A percentile compares a stretch with the other conserved stretches of the same genome.
These are phyloP conservation scores for Hymenoscyphus repandus DNA, from an alignment of 2,329 filamentous ascomycete genomes.

Conservation along the genomic window DNA sequence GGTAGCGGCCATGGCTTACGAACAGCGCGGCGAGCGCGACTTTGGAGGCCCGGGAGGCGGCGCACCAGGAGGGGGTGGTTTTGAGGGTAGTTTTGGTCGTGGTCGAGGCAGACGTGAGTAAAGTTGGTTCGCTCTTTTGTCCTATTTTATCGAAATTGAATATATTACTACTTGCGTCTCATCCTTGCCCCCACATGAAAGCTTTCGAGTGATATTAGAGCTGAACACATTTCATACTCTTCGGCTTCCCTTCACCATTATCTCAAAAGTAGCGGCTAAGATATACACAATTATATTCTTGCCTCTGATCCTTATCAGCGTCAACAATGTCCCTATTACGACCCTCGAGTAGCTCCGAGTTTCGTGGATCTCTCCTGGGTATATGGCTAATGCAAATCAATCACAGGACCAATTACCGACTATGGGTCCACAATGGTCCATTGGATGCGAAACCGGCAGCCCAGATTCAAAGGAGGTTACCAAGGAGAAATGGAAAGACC, in stretches of 20 bases:
- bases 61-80: slow-evolving; percentile 15
- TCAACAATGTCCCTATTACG: no score
- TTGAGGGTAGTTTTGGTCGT: slow-evolving; percentile 22
- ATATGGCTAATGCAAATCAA: slow-evolving; percentile 1
- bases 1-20: slow-evolving; percentile 28
- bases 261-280: no score
- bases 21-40: slow-evolving; percentile 31
- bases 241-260: no score
- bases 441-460: slow-evolving; percentile 81
- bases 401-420: slow-evolving; percentile 78
- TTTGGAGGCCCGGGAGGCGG: slow-evolving; percentile 25
- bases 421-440: slow-evolving; percentile 86
- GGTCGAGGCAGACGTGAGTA: slow-evolving; percentile 31
- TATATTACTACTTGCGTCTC: no score
- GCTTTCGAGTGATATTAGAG: no score
- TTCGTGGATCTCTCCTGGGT: not conserved
- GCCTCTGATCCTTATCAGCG: no score
- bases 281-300: no score
- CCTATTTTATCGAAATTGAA: no score
- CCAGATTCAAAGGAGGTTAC: slow-evolving; percentile 67
- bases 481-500: slow-evolving; percentile 76
- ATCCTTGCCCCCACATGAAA: no score
- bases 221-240: no score
- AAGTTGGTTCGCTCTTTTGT: not conserved
- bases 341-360: not conserved